A percentile compares a stretch with the other conserved stretches of the same genome.
Conservation (phyloP, 148 eudicot genomes). For the Selenicereus undatus region DNA sequence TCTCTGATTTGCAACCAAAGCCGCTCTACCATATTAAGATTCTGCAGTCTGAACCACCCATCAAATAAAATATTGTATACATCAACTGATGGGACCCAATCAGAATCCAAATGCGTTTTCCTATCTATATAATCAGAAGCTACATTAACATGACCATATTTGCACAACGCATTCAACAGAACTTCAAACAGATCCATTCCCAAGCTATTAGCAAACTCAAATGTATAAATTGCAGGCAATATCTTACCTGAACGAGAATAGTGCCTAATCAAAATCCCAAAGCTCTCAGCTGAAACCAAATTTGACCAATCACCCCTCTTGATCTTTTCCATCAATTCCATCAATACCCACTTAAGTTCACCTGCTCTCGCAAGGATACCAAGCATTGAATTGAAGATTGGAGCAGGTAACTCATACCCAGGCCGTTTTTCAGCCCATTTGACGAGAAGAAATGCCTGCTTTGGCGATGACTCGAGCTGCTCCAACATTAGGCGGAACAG, state of each 20-base stretch:
- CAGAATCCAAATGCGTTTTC: constrained; percentile 31
- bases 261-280: constrained; percentile 56
- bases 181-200: constrained; percentile 43
- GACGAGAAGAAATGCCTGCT: constrained; percentile 42
- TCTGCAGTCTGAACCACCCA: constrained; percentile 58
- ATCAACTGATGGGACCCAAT: constrained; percentile 50
- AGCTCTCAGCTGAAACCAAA: constrained; percentile 40
- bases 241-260: constrained; percentile 61
- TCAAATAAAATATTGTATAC: constrained; percentile 55
- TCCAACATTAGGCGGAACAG: constrained; percentile 41
- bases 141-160: constrained; percentile 53
- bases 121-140: constrained; percentile 51
- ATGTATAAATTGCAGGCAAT: constrained; percentile 41
- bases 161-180: constrained; percentile 65
- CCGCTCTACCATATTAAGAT: constrained; percentile 39
- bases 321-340: constrained; percentile 34
- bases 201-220: constrained; percentile 43
- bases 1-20: constrained; percentile 53
- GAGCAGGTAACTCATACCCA: constrained; percentile 27
- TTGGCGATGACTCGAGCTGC: constrained; percentile 49
- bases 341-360: constrained; percentile 57
- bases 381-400: constrained; percentile 53
- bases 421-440: constrained; percentile 57
- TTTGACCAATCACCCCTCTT: constrained; percentile 32
- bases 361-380: constrained; percentile 55